Conservation (phyloP, 306 rosid species). For the Benincasa hispida region DNA sequence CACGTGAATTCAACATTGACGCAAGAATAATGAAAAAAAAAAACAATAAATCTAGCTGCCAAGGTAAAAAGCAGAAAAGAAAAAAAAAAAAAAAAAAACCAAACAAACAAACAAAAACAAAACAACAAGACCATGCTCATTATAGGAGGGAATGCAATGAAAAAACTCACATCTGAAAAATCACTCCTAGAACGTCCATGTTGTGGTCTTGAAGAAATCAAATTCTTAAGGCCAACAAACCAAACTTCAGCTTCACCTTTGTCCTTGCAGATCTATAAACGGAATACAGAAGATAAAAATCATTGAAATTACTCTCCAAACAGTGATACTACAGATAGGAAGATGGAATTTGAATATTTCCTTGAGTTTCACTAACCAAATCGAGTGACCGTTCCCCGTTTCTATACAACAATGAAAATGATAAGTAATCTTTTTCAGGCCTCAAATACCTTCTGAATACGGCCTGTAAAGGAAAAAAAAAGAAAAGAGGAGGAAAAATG, state of each 20-base stretch:
- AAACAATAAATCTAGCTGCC: not conserved
- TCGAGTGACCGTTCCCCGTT: constrained; percentile 80
- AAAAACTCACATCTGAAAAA: constrained; percentile 44
- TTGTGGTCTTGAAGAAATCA: constrained; percentile 42
- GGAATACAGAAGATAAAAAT: constrained; percentile 11
- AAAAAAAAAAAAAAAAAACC: not conserved
- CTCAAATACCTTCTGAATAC: constrained; percentile 83
- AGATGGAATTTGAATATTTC: not conserved
- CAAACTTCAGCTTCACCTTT: constrained; percentile 74
- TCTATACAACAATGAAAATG: constrained; percentile 76
- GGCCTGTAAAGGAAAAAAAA: constrained; percentile 31
- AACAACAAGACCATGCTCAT: not conserved
- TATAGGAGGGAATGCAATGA: not conserved
- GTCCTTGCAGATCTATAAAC: constrained; percentile 85
- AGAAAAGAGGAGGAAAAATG: not conserved
- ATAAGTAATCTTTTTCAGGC: constrained; percentile 84
- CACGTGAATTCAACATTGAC: not conserved
- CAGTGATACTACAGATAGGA: not conserved
- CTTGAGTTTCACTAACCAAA: constrained; percentile 48
- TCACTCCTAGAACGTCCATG: constrained; percentile 45
- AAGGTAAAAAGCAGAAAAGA: not conserved
- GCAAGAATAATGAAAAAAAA: not conserved
- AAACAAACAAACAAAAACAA: no score
- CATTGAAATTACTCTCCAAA: not conserved
- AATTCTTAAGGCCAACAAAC: constrained; percentile 64